phyloP scores from a whole-genome alignment of 1,139 yeast genomes.

The Geotrichum reessii region DNA sequence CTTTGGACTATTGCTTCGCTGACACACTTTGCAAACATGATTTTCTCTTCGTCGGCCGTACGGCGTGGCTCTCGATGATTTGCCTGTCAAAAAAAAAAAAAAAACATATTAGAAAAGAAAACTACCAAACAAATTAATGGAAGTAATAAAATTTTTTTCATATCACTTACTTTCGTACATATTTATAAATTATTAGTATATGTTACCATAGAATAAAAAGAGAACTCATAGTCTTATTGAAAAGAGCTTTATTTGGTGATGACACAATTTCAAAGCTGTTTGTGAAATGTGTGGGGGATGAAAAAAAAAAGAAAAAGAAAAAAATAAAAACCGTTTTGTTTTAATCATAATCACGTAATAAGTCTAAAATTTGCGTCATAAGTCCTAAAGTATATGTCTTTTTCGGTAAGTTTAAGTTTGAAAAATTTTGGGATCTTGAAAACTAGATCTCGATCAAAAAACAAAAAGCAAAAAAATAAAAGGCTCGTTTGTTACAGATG shows the following conservation, averaged over 20 bases:
- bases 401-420: neutral
- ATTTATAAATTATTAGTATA: neutral
- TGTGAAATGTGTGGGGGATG: neutral
- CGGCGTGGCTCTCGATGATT: conserved; percentile 17
- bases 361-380: neutral
- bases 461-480: neutral
- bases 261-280: neutral
- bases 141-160: too few species aligned
- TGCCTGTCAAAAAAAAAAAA: conserved; percentile 11
- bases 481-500: too few species aligned
- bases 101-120: neutral
- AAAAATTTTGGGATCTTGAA: neutral
- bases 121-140: neutral
- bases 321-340: neutral
- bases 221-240: neutral
- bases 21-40: conserved; percentile 40
- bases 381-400: neutral
- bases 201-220: neutral
- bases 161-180: neutral
- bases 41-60: conserved; percentile 28
- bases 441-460: neutral
- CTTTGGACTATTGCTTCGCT: conserved; percentile 39
- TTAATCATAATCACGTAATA: neutral
- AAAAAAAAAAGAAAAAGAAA: neutral
- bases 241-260: neutral